Evolutionary conservation across 495 filamentous ascomycete genomes (phyloP).

Genomic region (Xylaria palmicola): DNA sequence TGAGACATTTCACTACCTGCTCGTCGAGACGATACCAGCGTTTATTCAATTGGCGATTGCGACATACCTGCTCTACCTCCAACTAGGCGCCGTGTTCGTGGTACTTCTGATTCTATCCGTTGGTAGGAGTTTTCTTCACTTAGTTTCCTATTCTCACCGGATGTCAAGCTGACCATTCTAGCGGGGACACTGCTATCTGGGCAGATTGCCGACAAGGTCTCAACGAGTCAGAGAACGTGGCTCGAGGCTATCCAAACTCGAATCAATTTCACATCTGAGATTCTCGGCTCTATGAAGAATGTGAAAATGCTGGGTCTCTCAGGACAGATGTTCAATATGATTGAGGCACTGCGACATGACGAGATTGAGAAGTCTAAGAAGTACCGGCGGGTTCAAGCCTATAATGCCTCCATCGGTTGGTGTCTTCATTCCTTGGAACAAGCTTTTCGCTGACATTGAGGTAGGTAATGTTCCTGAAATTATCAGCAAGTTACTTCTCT

Average conservation of each 20-base stretch:
- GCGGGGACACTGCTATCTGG: conserved; percentile 6
- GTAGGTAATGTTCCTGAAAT: conserved; percentile 19
- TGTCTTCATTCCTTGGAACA: background rate
- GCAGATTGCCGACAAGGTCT: background rate
- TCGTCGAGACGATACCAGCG: background rate
- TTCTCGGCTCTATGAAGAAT: conserved; percentile 40
- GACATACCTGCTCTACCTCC: conserved; percentile 11
- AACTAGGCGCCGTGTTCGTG: conserved; percentile 17
- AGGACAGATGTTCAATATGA: conserved; percentile 26
- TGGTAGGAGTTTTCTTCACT: background rate
- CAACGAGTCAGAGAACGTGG: conserved; percentile 33
- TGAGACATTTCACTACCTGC: conserved; percentile 13
- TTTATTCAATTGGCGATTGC: conserved; percentile 7
- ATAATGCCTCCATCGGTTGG: conserved; percentile 16
- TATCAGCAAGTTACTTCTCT: conserved; percentile 22
- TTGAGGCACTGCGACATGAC: conserved; percentile 52
- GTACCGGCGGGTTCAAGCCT: conserved; percentile 15
- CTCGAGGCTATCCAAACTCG: conserved; percentile 35
- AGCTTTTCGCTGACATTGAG: background rate
- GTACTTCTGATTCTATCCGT: conserved; percentile 12
- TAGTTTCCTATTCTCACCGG: background rate
- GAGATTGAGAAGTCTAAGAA: conserved; percentile 41
- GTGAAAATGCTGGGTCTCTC: conserved; percentile 43
- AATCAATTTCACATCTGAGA: conserved; percentile 32
- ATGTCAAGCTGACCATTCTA: conserved; percentile 1